A percentile compares a stretch with the other conserved stretches of the same genome.
These are phyloP conservation scores for Emergomyces orientalis DNA, from an alignment of 2,329 filamentous ascomycete species.

Conservation along the genomic window DNA sequence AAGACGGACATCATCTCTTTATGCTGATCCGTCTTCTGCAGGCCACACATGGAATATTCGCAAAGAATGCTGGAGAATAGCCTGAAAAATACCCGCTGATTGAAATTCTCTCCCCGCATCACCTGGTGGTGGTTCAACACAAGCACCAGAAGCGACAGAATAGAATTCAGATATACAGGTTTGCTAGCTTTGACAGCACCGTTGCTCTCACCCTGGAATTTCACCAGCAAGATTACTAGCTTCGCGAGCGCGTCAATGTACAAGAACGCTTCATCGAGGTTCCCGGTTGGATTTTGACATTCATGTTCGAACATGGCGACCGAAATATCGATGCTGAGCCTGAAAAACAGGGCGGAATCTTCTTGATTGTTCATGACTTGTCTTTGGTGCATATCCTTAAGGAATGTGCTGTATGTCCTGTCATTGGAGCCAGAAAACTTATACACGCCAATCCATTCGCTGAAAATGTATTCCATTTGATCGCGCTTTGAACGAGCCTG, in stretches of 20 bases:
- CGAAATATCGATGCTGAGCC: constrained; percentile 69
- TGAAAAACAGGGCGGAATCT: constrained; percentile 69
- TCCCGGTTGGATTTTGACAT: constrained; percentile 51
- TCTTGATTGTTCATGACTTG: constrained; percentile 65
- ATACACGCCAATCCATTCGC: constrained; percentile 82
- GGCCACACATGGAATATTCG: constrained; percentile 54
- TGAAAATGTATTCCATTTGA: constrained; percentile 89
- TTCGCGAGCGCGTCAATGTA: constrained; percentile 74
- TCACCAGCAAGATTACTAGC: constrained; percentile 66
- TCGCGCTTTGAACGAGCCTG: constrained; percentile 56
- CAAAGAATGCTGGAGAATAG: constrained; percentile 77
- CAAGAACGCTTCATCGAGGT: constrained; percentile 50
- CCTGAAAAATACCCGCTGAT: constrained; percentile 82
- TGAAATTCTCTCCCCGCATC: constrained; percentile 70
- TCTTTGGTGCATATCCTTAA: constrained; percentile 70
- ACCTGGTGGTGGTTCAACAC: constrained; percentile 79
- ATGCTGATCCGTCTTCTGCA: constrained; percentile 52
- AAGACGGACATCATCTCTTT: constrained; percentile 63
- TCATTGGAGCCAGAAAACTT: constrained; percentile 68
- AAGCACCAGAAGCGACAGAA: constrained; percentile 67
- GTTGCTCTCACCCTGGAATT: constrained; percentile 56
- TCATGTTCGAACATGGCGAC: constrained; percentile 69
- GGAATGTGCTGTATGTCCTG: constrained; percentile 63
- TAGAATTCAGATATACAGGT: constrained; percentile 63
- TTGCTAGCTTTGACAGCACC: constrained; percentile 54